Conservation (phyloP, 1,284 basidiomycete genomes). For the Athelia psychrophila region DNA sequence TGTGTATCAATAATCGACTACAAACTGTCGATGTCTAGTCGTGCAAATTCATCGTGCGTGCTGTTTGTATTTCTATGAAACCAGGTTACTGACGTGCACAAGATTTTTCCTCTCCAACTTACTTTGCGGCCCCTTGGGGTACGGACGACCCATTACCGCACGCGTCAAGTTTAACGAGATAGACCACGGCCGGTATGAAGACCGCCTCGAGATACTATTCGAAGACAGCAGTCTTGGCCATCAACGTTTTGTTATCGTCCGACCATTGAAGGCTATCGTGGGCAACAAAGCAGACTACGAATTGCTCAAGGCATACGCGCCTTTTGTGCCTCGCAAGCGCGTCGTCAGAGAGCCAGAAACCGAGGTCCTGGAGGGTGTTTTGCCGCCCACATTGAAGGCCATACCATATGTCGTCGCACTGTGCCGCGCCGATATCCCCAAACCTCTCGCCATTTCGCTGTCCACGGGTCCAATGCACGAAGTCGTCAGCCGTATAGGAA, state of each 20-base stretch:
- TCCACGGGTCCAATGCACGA: constrained; percentile 20
- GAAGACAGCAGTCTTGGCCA: constrained; percentile 32
- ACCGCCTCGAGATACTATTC: constrained; percentile 40
- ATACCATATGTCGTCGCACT: constrained; percentile 40
- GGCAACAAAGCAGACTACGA: constrained; percentile 38
- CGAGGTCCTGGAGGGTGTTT: constrained; percentile 34
- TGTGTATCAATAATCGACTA: constrained; percentile 27
- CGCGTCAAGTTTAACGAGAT: neutral
- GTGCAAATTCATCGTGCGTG: constrained; percentile 29
- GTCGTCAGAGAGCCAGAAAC: constrained; percentile 35
- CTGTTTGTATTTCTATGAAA: neutral
- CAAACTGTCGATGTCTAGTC: constrained; percentile 30
- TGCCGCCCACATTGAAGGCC: constrained; percentile 24
- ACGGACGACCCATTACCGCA: neutral
- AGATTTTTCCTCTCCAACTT: neutral
- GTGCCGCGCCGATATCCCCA: constrained; percentile 37
- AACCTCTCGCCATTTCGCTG: constrained; percentile 26
- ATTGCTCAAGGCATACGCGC: constrained; percentile 31
- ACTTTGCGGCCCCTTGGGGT: neutral
- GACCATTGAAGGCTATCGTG: constrained; percentile 35
- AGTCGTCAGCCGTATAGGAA: constrained; percentile 22
- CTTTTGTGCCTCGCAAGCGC: constrained; percentile 39
- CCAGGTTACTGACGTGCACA: neutral
- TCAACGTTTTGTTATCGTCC: constrained; percentile 36
- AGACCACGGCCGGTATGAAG: constrained; percentile 12